Base-by-base conservation (phyloP, 2,329 filamentous ascomycete genomes). In the Emergomyces orientalis region DNA sequence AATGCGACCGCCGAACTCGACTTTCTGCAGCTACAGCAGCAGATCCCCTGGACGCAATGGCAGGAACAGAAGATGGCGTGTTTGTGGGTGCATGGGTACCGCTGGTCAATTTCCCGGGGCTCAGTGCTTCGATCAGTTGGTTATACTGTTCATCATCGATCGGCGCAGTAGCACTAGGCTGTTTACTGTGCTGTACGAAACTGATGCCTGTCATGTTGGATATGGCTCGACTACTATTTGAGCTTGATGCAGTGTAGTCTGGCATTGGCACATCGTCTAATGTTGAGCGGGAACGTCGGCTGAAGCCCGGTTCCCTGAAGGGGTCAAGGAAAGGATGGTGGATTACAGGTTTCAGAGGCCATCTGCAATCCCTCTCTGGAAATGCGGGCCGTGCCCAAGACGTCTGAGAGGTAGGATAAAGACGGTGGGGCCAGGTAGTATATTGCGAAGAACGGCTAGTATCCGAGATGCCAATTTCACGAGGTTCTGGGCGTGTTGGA, bases 261-360 rank as follows among this genome's bases (percentile, higher is more conserved):
- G 77, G 76, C 80, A 82, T 82, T 32, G 78, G 75, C 19, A 79
- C 66, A 64, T 82, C 79, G 62, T 79, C 74, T 64, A 77, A 69
- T 56, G 72, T 74, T 63, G 76, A 74, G 65, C 73, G 71, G 54
- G 71, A 68, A 47, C 72, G 72, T 37, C 72, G 69, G 49, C 67
- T 69, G 37, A 54, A 19, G 30, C 56, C 55, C 19, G 60, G 51
- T 34, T 74, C 70, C 62, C 70, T 63, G 19, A 70, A 71, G n/a
- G 76, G 67, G 14, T 79, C 78, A 19, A 74, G 69, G 60, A 78
- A 78, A 2, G 78, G 76, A 64, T 81, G 78, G 51, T 71, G 70
- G 49, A 71, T 67, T 55, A 70, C 66, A 39, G 71, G 69, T 47
- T 68, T 65, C 22, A 66, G 69, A 66, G 54, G 66, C 72, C 69